Base-by-base conservation (phyloP, 371 early-diverging fungal species). In the Rhizopus delemar region DNA sequence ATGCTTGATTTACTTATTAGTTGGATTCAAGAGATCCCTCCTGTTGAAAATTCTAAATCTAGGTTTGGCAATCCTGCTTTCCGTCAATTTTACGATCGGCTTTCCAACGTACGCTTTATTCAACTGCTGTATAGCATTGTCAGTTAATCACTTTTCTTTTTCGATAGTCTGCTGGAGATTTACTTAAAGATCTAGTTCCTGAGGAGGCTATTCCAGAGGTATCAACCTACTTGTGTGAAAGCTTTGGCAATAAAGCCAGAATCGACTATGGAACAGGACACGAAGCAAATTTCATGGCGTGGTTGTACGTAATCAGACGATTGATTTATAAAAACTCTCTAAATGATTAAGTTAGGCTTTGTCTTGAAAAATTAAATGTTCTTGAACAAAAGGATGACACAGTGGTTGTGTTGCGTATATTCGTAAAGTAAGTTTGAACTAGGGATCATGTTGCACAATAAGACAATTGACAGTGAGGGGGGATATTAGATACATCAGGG, bases 261-360 rank as follows among this genome's bases (percentile, higher is more conserved):
- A 91, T 99, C 33, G 99, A 99, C 79, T 99, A 99, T 77, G 99
- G 99, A 31, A 97, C 97, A 16, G 99, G 99, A 2, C 99, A 99
- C 66, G 99, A 99, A 82, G 88, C 97, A 8, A 93, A 93, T 59
- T 99, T 99, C 63, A 74, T 97, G 35, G 90, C 90, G 28, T 99
- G 92, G 80, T 77, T 99, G 67, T 91, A 88, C 74, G 80, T 69
- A 5, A 13, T 11, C n/a, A n/a, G 8, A 15, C 43, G 15, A 43
- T 5, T 22, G 5, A 43, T 43, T 6, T 13, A n/a, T 5, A 43
- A 43, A 36, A 36, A 36, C 36, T 2, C 43, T 22, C 22, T 22
- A 22, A 22, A 43, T 43, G n/a, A 39, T 36, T 53, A 7, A 7
- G 28, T 34, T 62, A 89, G 88, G 36, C 69, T 90, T n/a, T 94